phyloP scores from a whole-genome alignment of 225 moss, liverwort and hornwort species.

The Physcomitrium patens region DNA sequence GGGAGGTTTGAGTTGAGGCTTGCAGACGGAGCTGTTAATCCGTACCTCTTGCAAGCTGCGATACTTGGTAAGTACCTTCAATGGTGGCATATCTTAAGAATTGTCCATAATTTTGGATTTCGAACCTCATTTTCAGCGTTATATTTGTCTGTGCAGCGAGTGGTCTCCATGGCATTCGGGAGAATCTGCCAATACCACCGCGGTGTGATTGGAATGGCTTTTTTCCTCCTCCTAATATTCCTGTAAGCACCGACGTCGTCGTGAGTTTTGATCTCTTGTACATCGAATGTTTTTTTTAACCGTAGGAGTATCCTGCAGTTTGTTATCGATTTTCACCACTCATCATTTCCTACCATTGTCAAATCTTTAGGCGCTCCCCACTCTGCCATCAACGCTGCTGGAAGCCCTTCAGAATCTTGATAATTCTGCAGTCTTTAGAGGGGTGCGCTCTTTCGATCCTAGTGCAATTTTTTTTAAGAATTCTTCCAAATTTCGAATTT shows the following conservation, averaged over 20 bases:
- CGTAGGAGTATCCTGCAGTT: background rate
- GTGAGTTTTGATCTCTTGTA: background rate
- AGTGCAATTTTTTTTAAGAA: background rate
- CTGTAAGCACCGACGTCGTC: slow-evolving; percentile 35
- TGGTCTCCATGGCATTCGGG: slow-evolving; percentile 69
- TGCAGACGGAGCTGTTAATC: slow-evolving; percentile 92
- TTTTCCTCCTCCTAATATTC: slow-evolving; percentile 48
- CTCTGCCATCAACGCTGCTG: slow-evolving; percentile 48
- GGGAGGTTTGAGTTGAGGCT: slow-evolving; percentile 89
- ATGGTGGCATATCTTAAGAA: background rate
- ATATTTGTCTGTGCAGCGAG: slow-evolving; percentile 51
- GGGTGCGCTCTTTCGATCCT: slow-evolving; percentile 34
- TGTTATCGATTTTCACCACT: background rate
- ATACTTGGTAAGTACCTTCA: slow-evolving; percentile 68
- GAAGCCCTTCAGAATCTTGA: slow-evolving; percentile 50
- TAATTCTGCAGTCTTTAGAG: slow-evolving; percentile 29
- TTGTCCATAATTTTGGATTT: slow-evolving; percentile 9
- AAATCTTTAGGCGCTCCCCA: slow-evolving; percentile 34
- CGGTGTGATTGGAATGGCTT: slow-evolving; percentile 92
- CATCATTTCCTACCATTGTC: slow-evolving; percentile 8
- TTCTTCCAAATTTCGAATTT: background rate
- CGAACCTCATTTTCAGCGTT: background rate
- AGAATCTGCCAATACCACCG: slow-evolving; percentile 45
- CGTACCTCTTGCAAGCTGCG: slow-evolving; percentile 86
- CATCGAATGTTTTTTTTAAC: background rate